Percentiles rank a stretch among this genome's conserved stretches.
Evolutionary conservation across 371 early-diverging fungal genomes (phyloP).

Genomic region (Synchytrium microbalum): DNA sequence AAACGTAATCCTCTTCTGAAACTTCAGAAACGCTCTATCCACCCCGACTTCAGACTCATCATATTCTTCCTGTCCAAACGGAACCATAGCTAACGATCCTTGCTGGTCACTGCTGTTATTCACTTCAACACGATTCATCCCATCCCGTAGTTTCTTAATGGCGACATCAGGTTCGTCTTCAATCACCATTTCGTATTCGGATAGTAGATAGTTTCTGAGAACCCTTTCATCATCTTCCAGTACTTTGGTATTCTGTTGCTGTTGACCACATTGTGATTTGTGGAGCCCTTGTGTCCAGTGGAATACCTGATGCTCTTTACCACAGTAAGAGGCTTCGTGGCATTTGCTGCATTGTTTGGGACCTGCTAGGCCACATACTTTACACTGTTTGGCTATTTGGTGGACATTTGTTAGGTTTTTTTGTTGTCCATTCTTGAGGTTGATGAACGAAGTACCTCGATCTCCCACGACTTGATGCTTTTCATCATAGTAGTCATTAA

Average conservation of each 20-base stretch:
- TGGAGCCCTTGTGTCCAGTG: constrained; percentile 79
- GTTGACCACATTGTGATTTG: constrained; percentile 27
- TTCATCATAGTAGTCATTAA: constrained; percentile 36
- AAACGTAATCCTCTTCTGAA: constrained; percentile 73
- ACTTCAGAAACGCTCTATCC: constrained; percentile 79
- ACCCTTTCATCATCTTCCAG: background rate
- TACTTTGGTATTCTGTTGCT: constrained; percentile 3
- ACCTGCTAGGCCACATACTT: constrained; percentile 74
- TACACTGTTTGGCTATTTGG: constrained; percentile 34
- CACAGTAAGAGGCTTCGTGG: constrained; percentile 65
- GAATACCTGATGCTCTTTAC: constrained; percentile 69
- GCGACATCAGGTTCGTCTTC: constrained; percentile 52
- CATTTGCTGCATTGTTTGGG: constrained; percentile 75
- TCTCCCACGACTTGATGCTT: background rate
- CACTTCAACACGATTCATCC: constrained; percentile 15
- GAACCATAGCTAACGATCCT: constrained; percentile 34
- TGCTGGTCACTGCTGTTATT: constrained; percentile 25
- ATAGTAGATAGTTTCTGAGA: constrained; percentile 33
- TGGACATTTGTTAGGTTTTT: constrained; percentile 11
- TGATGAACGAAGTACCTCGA: background rate
- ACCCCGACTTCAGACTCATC: constrained; percentile 80
- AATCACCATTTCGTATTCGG: constrained; percentile 65
- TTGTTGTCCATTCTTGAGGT: no score
- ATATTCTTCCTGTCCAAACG: constrained; percentile 54
- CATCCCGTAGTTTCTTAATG: background rate